Evolutionary conservation across 2,329 filamentous ascomycete genomes (phyloP).

Genomic region (Bimuria novae-zelandiae): DNA sequence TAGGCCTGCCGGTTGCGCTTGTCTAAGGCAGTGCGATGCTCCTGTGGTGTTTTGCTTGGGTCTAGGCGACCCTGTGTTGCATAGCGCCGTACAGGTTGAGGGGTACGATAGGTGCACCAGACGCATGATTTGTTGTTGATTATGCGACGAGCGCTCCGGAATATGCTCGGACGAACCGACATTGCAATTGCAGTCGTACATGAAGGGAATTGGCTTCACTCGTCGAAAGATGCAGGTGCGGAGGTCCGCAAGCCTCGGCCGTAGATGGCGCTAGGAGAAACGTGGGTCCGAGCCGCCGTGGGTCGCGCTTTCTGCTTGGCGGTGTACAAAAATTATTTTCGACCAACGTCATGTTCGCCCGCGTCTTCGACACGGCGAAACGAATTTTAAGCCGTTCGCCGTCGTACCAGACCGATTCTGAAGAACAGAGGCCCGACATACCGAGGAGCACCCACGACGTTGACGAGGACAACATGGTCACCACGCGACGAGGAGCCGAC

Average conservation of each 20-base stretch:
- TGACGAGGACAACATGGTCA: slow-evolving; percentile 36
- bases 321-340: slow-evolving; percentile 25
- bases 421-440: slow-evolving; percentile 19
- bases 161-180: slow-evolving; percentile 22
- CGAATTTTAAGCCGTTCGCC: slow-evolving; percentile 38
- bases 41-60: slow-evolving; percentile 10
- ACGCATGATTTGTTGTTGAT: slow-evolving; percentile 20
- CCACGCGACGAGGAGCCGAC: slow-evolving; percentile 39
- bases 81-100: slow-evolving; percentile 10
- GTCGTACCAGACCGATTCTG: slow-evolving; percentile 29
- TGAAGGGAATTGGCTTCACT: not conserved
- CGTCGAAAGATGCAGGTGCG: slow-evolving; percentile 7
- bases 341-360: slow-evolving; percentile 36
- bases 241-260: slow-evolving; percentile 18
- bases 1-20: slow-evolving; percentile 24
- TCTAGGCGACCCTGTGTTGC: not conserved
- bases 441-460: slow-evolving; percentile 18
- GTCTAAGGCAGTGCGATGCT: slow-evolving; percentile 27
- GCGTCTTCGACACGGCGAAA: slow-evolving; percentile 36
- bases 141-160: slow-evolving; percentile 14
- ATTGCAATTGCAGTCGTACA: slow-evolving; percentile 13
- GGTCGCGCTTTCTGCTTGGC: slow-evolving; percentile 32
- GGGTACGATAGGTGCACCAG: slow-evolving; percentile 24
- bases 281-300: slow-evolving; percentile 8
- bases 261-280: slow-evolving; percentile 16